Evolutionary conservation across 139 green algal species (phyloP).

Genomic region (Coelastrella sp.): DNA sequence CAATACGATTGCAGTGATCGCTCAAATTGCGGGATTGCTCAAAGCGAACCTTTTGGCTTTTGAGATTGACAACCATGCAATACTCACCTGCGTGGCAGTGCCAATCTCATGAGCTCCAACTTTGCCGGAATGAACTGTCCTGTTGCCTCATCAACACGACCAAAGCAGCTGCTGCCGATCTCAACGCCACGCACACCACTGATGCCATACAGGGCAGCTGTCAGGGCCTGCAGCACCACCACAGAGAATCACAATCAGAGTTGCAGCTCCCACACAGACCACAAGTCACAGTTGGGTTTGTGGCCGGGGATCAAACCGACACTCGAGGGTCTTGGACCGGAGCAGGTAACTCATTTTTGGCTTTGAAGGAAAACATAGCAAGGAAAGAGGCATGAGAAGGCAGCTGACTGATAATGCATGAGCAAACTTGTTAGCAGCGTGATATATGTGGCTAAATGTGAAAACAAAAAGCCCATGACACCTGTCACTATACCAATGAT

Average conservation of each 20-base stretch:
- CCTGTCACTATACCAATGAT: too few species aligned
- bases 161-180: conserved; percentile 53
- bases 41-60: background rate
- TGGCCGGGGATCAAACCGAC: too few species aligned
- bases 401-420: too few species aligned
- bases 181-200: conserved; percentile 46
- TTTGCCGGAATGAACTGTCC: conserved; percentile 42
- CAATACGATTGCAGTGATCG: too few species aligned
- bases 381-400: too few species aligned
- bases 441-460: too few species aligned
- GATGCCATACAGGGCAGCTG: conserved; percentile 44
- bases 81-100: conserved; percentile 34
- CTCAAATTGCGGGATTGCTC: too few species aligned
- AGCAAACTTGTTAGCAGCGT: too few species aligned
- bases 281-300: background rate
- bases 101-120: conserved; percentile 48
- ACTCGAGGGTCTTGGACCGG: too few species aligned
- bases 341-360: too few species aligned
- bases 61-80: background rate
- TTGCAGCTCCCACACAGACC: background rate
- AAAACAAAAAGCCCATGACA: too few species aligned
- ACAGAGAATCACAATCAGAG: background rate
- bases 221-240: conserved; percentile 35
- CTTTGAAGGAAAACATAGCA: too few species aligned
- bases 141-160: conserved; percentile 37